Percentiles rank a stretch among this genome's conserved stretches.
phyloP scores from a whole-genome alignment of 2,329 filamentous ascomycete species.

The Ramularia endophylla region DNA sequence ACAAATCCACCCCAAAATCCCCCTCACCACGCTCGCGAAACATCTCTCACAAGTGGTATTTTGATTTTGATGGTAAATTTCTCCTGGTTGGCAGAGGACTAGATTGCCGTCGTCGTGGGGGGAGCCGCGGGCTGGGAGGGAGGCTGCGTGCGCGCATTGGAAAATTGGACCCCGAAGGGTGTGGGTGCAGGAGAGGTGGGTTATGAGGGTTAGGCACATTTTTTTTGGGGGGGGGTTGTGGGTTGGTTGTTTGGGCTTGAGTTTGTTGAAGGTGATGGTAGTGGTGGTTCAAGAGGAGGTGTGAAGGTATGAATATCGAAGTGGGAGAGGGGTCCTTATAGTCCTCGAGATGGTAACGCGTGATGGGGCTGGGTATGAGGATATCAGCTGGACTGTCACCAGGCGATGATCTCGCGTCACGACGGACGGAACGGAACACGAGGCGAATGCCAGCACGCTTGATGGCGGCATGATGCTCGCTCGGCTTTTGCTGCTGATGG shows the following conservation, averaged over 20 bases:
- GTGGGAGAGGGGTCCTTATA: no score
- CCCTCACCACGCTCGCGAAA: conserved; percentile 10
- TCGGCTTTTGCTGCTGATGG: no score
- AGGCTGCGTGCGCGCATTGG: conserved; percentile 10
- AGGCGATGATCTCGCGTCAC: no score
- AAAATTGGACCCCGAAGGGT: conserved; percentile 10
- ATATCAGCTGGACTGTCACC: no score
- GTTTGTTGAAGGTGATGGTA: background rate
- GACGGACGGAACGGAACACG: no score
- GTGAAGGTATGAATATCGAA: no score
- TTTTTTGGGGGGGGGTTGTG: background rate
- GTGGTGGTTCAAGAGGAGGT: background rate
- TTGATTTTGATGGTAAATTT: conserved; percentile 6
- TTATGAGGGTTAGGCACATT: conserved; percentile 18
- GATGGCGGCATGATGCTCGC: no score
- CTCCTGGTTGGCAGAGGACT: conserved; percentile 9
- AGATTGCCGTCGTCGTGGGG: conserved; percentile 9
- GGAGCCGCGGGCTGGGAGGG: conserved; percentile 3
- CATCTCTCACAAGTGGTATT: conserved; percentile 18
- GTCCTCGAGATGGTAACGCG: no score
- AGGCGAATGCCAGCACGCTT: no score
- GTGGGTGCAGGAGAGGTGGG: conserved; percentile 18
- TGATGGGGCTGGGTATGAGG: no score
- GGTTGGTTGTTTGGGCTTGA: background rate
- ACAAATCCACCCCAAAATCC: conserved; percentile 11